Base-by-base conservation (phyloP, 192 early-diverging fungal species). In the Backusella macrospora region DNA sequence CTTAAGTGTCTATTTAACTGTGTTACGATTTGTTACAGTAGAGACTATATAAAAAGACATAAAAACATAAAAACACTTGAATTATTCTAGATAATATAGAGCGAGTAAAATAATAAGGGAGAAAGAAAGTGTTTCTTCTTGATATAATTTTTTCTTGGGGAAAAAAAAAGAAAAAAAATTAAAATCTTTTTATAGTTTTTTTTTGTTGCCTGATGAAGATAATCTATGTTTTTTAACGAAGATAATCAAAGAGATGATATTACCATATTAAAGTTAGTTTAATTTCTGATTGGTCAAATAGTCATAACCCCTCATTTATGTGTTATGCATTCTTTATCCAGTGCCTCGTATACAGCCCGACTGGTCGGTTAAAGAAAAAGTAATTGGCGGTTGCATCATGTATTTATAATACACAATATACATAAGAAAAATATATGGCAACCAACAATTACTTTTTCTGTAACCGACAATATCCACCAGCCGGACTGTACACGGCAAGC, bases 91-190 rank as follows among this genome's bases (percentile, higher is more conserved):
- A 10, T 52, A 18, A 23, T n/a, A 18, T 18, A 18, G 9, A 52
- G 8, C 18, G 49, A 52, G n/a, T 52, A 52, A 6, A 52, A 52
- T 8, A 52, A 52, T 18, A 52, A 18, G 18, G 5, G 49, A n/a
- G 18, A 18, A 52, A 18, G 18, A n/a, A 52, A 23, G 49, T 52
- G 48, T 52, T 52, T 52, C 49, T 52, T 18, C 18, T 21, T n/a
- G 10, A 52, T 52, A 52, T 52, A 34, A 52, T 18, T 52, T 52
- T 52, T 52, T 52, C 49, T 8, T 52, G 18, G 49, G n/a, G 49
- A n/a, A n/a, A 52, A 52, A 52, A 52, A 52, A 52, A 52, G 18
- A 52, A 52, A 52, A 49, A 52, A 52, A 52, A 52, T 52, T 18
- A 9, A 52, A 52, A 52, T 21, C 18, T n/a, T 52, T 52, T 52